Conservation (phyloP, 257 asterid species). For the Coffea canephora region DNA sequence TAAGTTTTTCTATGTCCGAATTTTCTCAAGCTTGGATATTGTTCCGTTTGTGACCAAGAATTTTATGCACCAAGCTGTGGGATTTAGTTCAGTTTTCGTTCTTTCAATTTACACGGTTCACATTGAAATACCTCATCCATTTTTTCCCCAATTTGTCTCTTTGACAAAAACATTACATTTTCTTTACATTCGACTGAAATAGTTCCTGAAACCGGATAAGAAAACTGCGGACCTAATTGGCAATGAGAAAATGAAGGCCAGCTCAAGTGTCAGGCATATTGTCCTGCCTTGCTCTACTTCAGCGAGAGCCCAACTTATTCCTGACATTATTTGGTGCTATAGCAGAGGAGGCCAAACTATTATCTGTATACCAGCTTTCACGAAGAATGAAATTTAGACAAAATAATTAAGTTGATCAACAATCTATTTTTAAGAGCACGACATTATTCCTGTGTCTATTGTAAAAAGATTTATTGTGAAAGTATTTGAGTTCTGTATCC, state of each 20-base stretch:
- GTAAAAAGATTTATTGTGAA: background rate
- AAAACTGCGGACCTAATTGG: constrained; percentile 92
- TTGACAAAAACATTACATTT: background rate
- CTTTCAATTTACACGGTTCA: background rate
- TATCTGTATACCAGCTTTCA: background rate
- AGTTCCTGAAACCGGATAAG: constrained; percentile 60
- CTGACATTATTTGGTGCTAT: constrained; percentile 88
- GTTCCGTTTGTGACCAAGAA: background rate
- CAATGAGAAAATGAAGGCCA: constrained; percentile 96
- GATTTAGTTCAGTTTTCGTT: background rate
- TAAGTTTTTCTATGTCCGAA: constrained; percentile 29
- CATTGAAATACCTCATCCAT: background rate
- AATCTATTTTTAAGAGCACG: background rate
- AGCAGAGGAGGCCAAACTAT: constrained; percentile 36
- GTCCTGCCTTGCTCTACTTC: constrained; percentile 85
- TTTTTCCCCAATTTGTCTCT: background rate
- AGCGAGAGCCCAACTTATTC: constrained; percentile 88
- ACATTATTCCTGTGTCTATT: background rate
- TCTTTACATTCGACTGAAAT: background rate
- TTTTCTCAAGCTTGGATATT: constrained; percentile 10
- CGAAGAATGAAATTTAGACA: background rate
- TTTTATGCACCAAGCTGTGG: background rate
- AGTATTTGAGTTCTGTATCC: background rate
- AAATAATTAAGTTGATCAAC: background rate
- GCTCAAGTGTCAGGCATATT: constrained; percentile 79